Percentiles rank a stretch among this genome's conserved stretches.
phyloP scores from a whole-genome alignment of 2,329 filamentous ascomycete species.

The Stagonosporopsis rhizophila region DNA sequence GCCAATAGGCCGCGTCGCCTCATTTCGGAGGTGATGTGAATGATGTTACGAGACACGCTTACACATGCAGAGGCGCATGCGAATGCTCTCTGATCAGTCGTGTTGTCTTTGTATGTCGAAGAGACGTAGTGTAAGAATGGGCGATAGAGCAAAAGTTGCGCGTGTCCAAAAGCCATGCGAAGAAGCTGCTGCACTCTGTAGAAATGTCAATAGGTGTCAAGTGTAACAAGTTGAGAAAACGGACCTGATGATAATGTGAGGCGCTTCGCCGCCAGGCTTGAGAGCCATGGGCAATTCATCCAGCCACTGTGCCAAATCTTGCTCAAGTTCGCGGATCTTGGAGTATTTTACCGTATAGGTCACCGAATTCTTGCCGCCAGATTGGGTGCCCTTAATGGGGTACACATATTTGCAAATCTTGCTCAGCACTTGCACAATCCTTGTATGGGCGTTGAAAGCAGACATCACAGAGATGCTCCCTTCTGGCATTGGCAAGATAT shows the following conservation, averaged over 20 bases:
- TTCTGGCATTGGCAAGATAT: conserved; percentile 61
- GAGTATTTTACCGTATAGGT: conserved; percentile 70
- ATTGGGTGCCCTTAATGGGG: conserved; percentile 61
- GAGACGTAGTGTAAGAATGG: conserved; percentile 87
- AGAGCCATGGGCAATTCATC: conserved; percentile 75
- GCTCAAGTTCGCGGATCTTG: conserved; percentile 69
- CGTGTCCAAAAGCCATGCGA: conserved; percentile 80
- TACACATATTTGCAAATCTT: conserved; percentile 71
- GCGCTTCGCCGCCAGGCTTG: conserved; percentile 78
- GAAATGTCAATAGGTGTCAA: conserved; percentile 12
- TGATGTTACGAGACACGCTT: conserved; percentile 73
- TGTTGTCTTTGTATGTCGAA: conserved; percentile 57
- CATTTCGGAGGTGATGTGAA: conserved; percentile 81
- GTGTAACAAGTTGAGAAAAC: conserved; percentile 33
- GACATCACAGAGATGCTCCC: conserved; percentile 64
- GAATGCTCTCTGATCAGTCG: conserved; percentile 77
- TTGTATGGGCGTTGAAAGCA: conserved; percentile 67
- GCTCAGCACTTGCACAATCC: conserved; percentile 62
- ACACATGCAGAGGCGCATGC: conserved; percentile 74
- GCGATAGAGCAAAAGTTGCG: conserved; percentile 82
- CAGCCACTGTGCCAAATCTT: conserved; percentile 69
- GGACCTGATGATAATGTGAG: conserved; percentile 78
- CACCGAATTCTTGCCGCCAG: conserved; percentile 49
- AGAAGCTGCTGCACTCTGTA: conserved; percentile 73
- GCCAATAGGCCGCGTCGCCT: conserved; percentile 76